A percentile compares a stretch with the other conserved stretches of the same genome.
Evolutionary conservation across 2,329 filamentous ascomycete genomes (phyloP).

Genomic region (Paraphoma sp.): DNA sequence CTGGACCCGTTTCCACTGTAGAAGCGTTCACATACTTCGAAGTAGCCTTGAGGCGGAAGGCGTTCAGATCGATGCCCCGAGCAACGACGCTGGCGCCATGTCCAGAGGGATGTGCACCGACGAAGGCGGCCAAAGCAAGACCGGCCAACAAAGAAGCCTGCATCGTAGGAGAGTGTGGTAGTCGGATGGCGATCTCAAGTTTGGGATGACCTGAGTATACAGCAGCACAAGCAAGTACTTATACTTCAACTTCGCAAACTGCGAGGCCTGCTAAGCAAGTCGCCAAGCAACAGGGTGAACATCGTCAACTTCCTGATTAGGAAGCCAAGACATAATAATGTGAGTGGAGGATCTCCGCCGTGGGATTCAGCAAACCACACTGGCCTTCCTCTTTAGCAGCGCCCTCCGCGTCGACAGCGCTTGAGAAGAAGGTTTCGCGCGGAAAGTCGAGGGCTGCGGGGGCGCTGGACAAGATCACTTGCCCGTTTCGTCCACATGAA

Average conservation of each 20-base stretch:
- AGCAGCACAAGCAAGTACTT: not conserved
- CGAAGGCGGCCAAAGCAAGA: not conserved
- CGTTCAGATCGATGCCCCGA: constrained; percentile 20
- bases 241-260: not conserved
- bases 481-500: constrained; percentile 2
- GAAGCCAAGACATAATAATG: not conserved
- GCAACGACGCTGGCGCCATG: not conserved
- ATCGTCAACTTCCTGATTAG: constrained; percentile 4
- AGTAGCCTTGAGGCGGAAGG: constrained; percentile 16
- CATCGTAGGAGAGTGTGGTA: not conserved
- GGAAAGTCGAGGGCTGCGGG: not conserved
- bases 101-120: not conserved
- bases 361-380: not conserved
- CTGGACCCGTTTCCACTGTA: not conserved
- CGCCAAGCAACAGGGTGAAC: not conserved
- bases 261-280: not conserved
- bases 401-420: not conserved
- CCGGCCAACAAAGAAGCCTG: constrained; percentile 1
- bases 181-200: not conserved
- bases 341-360: not conserved
- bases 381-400: constrained; percentile 2
- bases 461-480: not conserved
- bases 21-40: constrained; percentile 20
- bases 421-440: not conserved
- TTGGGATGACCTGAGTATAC: not conserved